These are phyloP conservation scores for Diversispora epigaea DNA, from an alignment of 192 early-diverging fungal genomes.

Conservation along the genomic window DNA sequence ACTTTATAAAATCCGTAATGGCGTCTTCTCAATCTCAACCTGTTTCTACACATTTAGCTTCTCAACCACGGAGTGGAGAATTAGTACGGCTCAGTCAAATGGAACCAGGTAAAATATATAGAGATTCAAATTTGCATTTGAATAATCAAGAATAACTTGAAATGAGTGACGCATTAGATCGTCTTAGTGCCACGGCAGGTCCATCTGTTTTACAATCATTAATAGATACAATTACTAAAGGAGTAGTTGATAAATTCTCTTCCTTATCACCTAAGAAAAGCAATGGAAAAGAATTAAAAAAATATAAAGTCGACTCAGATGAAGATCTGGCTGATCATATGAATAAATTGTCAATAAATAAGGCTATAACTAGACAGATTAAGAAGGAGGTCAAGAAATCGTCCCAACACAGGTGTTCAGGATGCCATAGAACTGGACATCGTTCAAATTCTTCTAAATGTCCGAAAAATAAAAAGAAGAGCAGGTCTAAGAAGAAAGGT, in stretches of 20 bases:
- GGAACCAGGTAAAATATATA: constrained; percentile 29
- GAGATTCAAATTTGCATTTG: constrained; percentile 16
- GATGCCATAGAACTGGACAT: constrained; percentile 9
- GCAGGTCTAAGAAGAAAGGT: neutral
- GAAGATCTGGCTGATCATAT: constrained; percentile 20
- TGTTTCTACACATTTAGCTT: too few species aligned
- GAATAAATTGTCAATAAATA: constrained; percentile 20
- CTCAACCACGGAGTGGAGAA: too few species aligned
- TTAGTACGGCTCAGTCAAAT: constrained; percentile 24
- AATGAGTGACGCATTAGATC: constrained; percentile 4
- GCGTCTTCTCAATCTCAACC: too few species aligned
- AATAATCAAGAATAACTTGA: constrained; percentile 27
- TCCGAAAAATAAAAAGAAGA: constrained; percentile 13
- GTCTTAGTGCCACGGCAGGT: constrained; percentile 1
- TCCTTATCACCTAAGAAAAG: constrained; percentile 23
- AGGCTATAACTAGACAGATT: constrained; percentile 5
- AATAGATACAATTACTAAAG: constrained; percentile 27
- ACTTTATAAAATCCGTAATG: too few species aligned
- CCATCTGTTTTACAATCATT: constrained; percentile 27
- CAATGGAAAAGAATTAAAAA: constrained; percentile 3
- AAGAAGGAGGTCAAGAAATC: constrained; percentile 1
- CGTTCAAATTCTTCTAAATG: constrained; percentile 24
- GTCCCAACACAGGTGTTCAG: constrained; percentile 3
- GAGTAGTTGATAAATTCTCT: constrained; percentile 20
- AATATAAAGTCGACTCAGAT: constrained; percentile 20